Base-by-base conservation (phyloP, 805 yeast species). In the Yarrowia sp. region DNA sequence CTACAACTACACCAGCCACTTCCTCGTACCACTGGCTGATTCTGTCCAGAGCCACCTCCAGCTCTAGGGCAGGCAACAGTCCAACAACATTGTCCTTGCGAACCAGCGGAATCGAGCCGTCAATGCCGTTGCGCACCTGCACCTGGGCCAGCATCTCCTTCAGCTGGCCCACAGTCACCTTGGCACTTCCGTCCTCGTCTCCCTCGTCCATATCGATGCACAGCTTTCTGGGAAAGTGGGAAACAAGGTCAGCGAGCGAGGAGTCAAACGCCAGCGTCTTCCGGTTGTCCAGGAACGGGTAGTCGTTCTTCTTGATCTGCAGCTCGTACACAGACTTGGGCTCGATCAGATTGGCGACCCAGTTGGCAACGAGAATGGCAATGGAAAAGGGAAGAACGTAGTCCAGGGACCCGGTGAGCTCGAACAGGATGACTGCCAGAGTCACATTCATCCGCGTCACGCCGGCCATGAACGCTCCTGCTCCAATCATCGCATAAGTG, bases 381-480 rank as follows among this genome's bases (percentile, higher is more conserved):
- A 85, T 82, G 1, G 88, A 81, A 66, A 85, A 84, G 0, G 89
- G 89, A 26, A 86, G 74, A 11, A 86, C 88, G 73, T 85, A 85
- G 35, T 85, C 84, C 69, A 85, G 82, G 14, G 86, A 82, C 26
- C 87, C 85, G 0, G 89, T 86, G 42, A 86, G 75, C 72, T 86
- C 89, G 78, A 93, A 91, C 94, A 95, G 90, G 52, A 95, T 90
- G 12, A 95, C 91, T 0, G 93, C 98, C 46, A 95, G 97, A 0
- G 98, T 89, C 14, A 94, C 88, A 0, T 97, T 91, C 73, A 95
- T 81, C 74, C 95, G 93, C 8, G 98, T 95, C 45, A 95, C 95
- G 3, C 99, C 99, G 75, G 97, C 89, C 69, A 95, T 82, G 1
- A 97, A 90, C 5, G 98, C 97, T 0, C 95, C 98, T 0, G 99